phyloP scores from a whole-genome alignment of 2,329 filamentous ascomycete species.

The Fusarium sp. region DNA sequence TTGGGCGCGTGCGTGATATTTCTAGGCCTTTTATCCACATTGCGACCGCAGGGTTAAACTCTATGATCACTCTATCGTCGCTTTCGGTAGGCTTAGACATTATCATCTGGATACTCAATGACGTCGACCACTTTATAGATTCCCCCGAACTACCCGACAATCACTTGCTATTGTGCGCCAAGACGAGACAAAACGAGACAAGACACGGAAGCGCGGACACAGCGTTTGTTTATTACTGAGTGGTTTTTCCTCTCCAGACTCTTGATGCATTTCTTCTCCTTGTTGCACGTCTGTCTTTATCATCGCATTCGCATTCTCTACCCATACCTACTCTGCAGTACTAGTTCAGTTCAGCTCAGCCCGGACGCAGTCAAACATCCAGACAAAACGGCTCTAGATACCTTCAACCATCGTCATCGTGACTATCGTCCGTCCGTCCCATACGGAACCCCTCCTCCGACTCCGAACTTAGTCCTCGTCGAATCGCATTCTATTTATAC shows the following conservation, averaged over 20 bases:
- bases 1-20: background rate
- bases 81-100: constrained; percentile 28
- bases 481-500: constrained; percentile 19
- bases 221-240: constrained; percentile 15
- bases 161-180: constrained; percentile 12
- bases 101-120: constrained; percentile 35
- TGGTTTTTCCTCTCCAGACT: background rate
- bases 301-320: background rate
- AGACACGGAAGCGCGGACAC: constrained; percentile 2
- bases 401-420: constrained; percentile 16
- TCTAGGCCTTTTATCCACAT: constrained; percentile 20
- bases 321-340: background rate
- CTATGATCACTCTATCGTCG: constrained; percentile 33
- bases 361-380: constrained; percentile 1
- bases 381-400: constrained; percentile 6
- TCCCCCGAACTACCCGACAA: constrained; percentile 25
- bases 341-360: background rate
- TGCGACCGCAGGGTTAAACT: constrained; percentile 15
- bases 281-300: background rate
- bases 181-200: constrained; percentile 15
- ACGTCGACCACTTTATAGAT: constrained; percentile 36
- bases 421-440: background rate
- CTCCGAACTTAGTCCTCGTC: constrained; percentile 3
- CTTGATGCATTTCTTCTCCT: background rate
- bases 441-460: constrained; percentile 6